These are phyloP conservation scores for Aspergillus sp. DNA, from an alignment of 2,329 filamentous ascomycete species.

Conservation along the genomic window DNA sequence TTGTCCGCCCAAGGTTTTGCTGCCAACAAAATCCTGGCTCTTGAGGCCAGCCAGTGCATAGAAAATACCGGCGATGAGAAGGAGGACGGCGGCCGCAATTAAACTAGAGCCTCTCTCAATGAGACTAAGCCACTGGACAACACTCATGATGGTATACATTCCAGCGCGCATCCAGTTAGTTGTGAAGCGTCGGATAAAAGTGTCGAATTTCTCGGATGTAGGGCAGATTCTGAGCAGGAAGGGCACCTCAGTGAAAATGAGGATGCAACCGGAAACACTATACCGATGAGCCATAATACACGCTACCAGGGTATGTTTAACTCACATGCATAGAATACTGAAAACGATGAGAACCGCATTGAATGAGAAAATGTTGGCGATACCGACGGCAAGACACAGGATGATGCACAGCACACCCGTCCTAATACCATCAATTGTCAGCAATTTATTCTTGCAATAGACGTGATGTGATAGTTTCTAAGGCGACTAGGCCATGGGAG, in stretches of 20 bases:
- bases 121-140: conserved; percentile 82
- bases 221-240: conserved; percentile 96
- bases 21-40: conserved; percentile 54
- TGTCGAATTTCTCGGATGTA: conserved; percentile 85
- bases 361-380: conserved; percentile 67
- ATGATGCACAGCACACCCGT: conserved; percentile 60
- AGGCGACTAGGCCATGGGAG: neutral
- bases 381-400: conserved; percentile 66
- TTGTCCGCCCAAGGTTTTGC: conserved; percentile 92
- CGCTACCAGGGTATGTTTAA: conserved; percentile 9
- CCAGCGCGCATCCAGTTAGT: conserved; percentile 96
- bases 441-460: conserved; percentile 1
- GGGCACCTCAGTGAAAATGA: conserved; percentile 86
- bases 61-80: conserved; percentile 74
- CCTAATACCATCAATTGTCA: conserved; percentile 29
- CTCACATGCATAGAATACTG: conserved; percentile 58
- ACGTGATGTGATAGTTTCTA: neutral
- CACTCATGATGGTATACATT: conserved; percentile 78
- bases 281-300: conserved; percentile 45
- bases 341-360: conserved; percentile 59
- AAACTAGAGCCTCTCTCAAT: conserved; percentile 65
- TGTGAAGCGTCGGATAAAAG: conserved; percentile 84
- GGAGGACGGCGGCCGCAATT: conserved; percentile 80
- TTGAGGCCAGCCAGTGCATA: conserved; percentile 58
- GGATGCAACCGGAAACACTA: conserved; percentile 69